These are phyloP conservation scores for Pythium sukuiense DNA, from an alignment of 352 stramenopile genomes.

Conservation along the genomic window DNA sequence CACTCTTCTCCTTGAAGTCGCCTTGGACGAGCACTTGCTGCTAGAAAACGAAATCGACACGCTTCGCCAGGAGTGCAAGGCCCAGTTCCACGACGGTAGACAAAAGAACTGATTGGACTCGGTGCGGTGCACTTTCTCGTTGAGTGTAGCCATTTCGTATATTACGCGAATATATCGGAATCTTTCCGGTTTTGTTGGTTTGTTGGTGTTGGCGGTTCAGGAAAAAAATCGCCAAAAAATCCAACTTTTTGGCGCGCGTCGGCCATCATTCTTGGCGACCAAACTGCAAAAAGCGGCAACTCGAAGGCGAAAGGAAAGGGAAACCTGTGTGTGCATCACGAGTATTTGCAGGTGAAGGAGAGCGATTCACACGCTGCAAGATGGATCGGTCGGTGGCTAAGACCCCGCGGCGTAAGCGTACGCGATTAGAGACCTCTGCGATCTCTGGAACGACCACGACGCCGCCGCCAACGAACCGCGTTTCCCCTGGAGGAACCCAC, in stretches of 20 bases:
- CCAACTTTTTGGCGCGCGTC: slow-evolving; percentile 14
- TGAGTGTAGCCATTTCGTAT: slow-evolving; percentile 6
- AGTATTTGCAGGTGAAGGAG: slow-evolving; percentile 14
- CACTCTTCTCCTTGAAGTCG: slow-evolving; percentile 57
- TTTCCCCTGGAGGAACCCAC: slow-evolving; percentile 2
- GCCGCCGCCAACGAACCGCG: slow-evolving; percentile 9
- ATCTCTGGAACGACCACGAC: slow-evolving; percentile 21
- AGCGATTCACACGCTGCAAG: not conserved
- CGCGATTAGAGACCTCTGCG: slow-evolving; percentile 35
- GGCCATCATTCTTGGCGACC: slow-evolving; percentile 8
- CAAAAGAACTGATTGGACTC: not conserved
- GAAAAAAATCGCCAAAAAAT: not conserved
- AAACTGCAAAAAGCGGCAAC: slow-evolving; percentile 4
- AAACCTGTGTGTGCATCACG: slow-evolving; percentile 10
- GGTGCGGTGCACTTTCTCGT: not conserved
- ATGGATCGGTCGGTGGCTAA: slow-evolving; percentile 14
- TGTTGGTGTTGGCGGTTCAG: not conserved
- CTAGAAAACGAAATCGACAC: slow-evolving; percentile 29
- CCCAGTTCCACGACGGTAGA: slow-evolving; percentile 1
- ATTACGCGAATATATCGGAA: slow-evolving; percentile 1
- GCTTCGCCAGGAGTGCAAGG: slow-evolving; percentile 22
- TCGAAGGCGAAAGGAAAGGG: slow-evolving; percentile 12
- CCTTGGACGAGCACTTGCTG: slow-evolving; percentile 45
- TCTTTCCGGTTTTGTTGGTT: not conserved
- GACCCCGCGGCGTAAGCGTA: slow-evolving; percentile 47